phyloP scores from a whole-genome alignment of 179 eudicot species.

The Carnegiea gigantea region DNA sequence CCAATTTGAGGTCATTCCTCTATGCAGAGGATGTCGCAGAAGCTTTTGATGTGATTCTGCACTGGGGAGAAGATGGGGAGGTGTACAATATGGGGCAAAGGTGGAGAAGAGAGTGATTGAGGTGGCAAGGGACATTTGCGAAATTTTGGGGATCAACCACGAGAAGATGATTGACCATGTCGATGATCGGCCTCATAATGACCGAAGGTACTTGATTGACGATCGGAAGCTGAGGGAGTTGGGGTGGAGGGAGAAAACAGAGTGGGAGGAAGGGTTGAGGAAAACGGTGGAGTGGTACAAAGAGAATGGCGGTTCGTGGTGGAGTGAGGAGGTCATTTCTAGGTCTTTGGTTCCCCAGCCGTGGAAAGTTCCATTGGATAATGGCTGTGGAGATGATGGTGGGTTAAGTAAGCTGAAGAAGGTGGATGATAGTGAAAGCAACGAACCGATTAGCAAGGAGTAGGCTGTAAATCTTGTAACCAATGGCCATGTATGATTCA shows the following conservation, averaged over 20 bases:
- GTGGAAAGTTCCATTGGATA: background rate
- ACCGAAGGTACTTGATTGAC: conserved; percentile 27
- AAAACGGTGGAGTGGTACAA: conserved; percentile 47
- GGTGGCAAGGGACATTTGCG: conserved; percentile 40
- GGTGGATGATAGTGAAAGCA: background rate
- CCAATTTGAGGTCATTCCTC: conserved; percentile 36
- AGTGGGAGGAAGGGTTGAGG: conserved; percentile 45
- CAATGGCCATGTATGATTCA: too few species aligned
- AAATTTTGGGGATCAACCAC: conserved; percentile 25
- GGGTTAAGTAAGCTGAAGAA: background rate
- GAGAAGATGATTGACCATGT: conserved; percentile 35
- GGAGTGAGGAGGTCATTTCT: background rate
- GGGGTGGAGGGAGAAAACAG: conserved; percentile 42
- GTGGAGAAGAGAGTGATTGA: conserved; percentile 40
- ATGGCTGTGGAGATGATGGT: background rate
- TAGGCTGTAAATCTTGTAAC: background rate
- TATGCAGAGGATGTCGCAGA: conserved; percentile 47
- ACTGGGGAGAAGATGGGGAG: conserved; percentile 34
- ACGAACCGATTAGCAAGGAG: background rate
- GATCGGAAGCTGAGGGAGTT: conserved; percentile 41
- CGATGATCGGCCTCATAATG: conserved; percentile 35
- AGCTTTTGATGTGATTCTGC: conserved; percentile 39
- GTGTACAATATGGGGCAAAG: conserved; percentile 33
- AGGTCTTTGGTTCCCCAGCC: background rate
- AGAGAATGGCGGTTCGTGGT: background rate